Conservation (phyloP, 495 filamentous ascomycete species). For the Lepraria neglecta region DNA sequence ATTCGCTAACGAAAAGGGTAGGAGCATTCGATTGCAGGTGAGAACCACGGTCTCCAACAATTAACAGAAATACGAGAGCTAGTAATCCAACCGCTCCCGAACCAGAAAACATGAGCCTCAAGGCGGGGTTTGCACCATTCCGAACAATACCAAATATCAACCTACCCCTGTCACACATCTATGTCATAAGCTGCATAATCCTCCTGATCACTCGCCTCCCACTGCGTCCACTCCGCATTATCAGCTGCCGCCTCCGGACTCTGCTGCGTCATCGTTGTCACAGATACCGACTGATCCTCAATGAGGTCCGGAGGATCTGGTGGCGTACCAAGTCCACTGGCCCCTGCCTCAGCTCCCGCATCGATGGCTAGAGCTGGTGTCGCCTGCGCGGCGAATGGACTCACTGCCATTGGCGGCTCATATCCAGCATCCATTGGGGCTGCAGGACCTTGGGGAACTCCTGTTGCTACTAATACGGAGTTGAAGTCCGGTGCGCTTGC, state of each 20-base stretch:
- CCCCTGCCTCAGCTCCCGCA: not conserved
- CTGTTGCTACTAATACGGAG: not conserved
- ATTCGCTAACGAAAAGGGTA: too few relatives aligned
- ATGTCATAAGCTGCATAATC: not conserved
- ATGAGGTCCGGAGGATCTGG: not conserved
- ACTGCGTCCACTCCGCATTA: not conserved
- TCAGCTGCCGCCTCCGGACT: not conserved
- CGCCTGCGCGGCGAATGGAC: not conserved
- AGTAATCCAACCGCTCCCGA: too few relatives aligned
- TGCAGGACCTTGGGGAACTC: not conserved
- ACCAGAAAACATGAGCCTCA: too few relatives aligned
- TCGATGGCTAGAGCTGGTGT: not conserved
- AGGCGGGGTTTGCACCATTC: too few relatives aligned
- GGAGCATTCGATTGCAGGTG: too few relatives aligned
- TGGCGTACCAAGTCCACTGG: not conserved
- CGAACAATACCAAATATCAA: too few relatives aligned
- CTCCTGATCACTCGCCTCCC: not conserved
- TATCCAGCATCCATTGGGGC: not conserved
- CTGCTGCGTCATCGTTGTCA: slow-evolving; percentile 1
- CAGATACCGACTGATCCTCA: not conserved
- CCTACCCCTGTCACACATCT: not conserved
- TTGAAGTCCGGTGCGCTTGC: not conserved
- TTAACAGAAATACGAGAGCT: too few relatives aligned
- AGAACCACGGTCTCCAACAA: too few relatives aligned
- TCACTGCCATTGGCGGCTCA: not conserved